These are phyloP conservation scores for Acacia pycnantha DNA, from an alignment of 331 rosid genomes.

Conservation along the genomic window DNA sequence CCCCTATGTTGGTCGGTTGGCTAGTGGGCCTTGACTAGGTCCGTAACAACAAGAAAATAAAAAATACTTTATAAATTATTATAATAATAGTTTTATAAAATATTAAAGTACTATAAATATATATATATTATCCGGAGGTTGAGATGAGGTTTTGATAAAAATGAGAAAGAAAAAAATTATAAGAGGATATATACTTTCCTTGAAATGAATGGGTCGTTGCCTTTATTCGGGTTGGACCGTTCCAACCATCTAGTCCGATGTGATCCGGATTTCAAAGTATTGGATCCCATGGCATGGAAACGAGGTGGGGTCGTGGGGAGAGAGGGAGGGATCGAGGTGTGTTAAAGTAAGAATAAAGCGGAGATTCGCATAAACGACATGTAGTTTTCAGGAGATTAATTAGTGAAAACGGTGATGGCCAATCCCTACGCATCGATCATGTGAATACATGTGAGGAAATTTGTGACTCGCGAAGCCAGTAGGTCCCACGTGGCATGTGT, in stretches of 20 bases:
- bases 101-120: too few species aligned
- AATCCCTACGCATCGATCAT: constrained; percentile 57
- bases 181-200: not conserved
- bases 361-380: constrained; percentile 14
- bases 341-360: constrained; percentile 27
- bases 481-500: constrained; percentile 81
- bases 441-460: constrained; percentile 70
- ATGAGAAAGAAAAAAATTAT: not conserved
- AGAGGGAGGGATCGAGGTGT: not conserved
- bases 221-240: not conserved
- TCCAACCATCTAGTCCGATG: not conserved
- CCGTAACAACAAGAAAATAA: too few species aligned
- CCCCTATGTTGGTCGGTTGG: too few species aligned
- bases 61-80: too few species aligned
- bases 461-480: constrained; percentile 30
- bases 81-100: too few species aligned
- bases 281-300: not conserved
- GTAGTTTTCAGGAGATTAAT: constrained; percentile 19
- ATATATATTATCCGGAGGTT: rapidly evolving
- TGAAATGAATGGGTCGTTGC: not conserved
- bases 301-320: too few species aligned
- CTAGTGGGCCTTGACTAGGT: too few species aligned
- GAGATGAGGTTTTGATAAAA: too few species aligned
- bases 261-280: not conserved
- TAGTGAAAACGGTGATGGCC: constrained; percentile 53